Evolutionary conservation across 805 yeast genomes (phyloP), one percentile per base, ranked within the genome.

Genomic region (Candida vartiovaarae): DNA sequence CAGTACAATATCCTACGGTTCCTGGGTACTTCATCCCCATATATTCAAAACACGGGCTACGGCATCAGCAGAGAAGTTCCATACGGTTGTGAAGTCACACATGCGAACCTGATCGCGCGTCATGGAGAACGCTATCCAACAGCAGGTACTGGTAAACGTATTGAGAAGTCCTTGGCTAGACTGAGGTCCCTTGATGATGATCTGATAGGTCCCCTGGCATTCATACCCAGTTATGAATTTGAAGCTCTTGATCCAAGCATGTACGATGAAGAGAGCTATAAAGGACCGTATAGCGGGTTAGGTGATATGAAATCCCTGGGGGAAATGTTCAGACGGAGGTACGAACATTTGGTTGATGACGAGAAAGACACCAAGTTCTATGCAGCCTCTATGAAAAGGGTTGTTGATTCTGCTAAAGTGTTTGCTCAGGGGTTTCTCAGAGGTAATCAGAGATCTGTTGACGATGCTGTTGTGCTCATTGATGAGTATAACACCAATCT

Each of bases 111-210:
- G 50, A 51, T 72, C 32, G 63, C 68, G 44, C 70, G 84, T 50
- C 84, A 79, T 48, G 84, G 83, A 11, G 84, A 77, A 55, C 66
- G 84, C 41, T 78, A 65, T 56, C 80, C 76, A 35, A 35, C 38
- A 6, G 27, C 24, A 7, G 29, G 45, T 30, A 47, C 38, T 28
- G 62, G 61, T n/a, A 29, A 34, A 5, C 38, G 44, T 3, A 43
- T 57, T 5, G 42, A 42, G 6, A 49, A 50, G 34, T 26, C 45
- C 9, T 27, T 52, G 1, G 41, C 25, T 8, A 39, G 71, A 29
- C 65, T 78, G 41, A 61, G 62, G 24, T 76, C 76, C 53, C 57
- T 71, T 48, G 39, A 43, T 7, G 43, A 26, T 3, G 32, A 20
- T 3, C 33, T 54, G 4, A 28, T 34, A 32, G 58, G 58, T 8